Evolutionary conservation across 495 filamentous ascomycete genomes (phyloP), one percentile per base, ranked within the genome.

Genomic region (Platismatia glauca): DNA sequence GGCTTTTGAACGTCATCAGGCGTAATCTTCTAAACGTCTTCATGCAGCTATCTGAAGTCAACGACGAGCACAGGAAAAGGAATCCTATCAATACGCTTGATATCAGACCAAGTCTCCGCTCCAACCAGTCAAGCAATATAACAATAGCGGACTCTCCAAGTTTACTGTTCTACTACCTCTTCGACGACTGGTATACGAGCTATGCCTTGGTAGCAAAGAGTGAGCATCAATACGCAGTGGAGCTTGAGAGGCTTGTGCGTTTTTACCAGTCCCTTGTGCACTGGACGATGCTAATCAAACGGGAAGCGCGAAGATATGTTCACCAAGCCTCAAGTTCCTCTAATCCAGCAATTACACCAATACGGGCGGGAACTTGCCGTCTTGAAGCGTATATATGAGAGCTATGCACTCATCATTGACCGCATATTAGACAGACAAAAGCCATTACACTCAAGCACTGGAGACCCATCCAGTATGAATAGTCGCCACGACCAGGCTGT

Each of bases 101-200:
- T 39, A 71, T 80, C 33, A 69, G 78, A 52, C 50, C 61, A 5
- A 56, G 62, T 7, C 48, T 56, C 15, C 67, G 69, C 20, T 69
- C 71, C 3, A 71, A 74, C 27, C 65, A 68, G 35, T 69, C 71
- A 41, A 71, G 73, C 29, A 73, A 68, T 44, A 79, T 79, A 56
- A 77, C 76, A 57, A 78, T 75, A 35, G 73, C 79, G n/a, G 87
- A 91, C 66, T 81, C 83, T 5, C 79, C 90, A 0, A 89, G 89
- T 63, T 73, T 91, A 35, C 77, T 95, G 16, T 89, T 93, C 68
- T 93, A 90, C 71, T 94, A 92, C 69, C 78, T 95, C 8, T 95
- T 94, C 66, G 90, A 95, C 67, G 89, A 94, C 71, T 95, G 88
- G 88, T 78, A 84, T 50, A 84, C 84, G 9, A 86, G 80, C 63